phyloP scores from a whole-genome alignment of 345 rosid species.

The Gossypium raimondii region DNA sequence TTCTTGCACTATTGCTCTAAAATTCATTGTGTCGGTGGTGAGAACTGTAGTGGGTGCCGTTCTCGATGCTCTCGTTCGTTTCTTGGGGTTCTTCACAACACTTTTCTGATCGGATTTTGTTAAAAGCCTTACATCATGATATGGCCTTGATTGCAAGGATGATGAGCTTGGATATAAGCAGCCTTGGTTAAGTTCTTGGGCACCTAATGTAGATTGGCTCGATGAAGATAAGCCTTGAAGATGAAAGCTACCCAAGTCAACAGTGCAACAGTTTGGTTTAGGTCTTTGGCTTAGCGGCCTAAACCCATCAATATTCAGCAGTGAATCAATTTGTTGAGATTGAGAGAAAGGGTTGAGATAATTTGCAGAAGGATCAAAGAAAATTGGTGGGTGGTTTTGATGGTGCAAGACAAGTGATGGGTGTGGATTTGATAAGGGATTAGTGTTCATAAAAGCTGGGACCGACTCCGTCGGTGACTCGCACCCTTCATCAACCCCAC shows the following conservation, averaged over 20 bases:
- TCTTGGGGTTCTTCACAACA: slow-evolving; percentile 56
- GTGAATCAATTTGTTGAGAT: slow-evolving; percentile 27
- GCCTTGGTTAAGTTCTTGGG: slow-evolving; percentile 24
- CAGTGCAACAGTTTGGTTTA: slow-evolving; percentile 19
- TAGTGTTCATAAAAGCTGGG: slow-evolving; percentile 32
- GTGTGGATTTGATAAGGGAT: slow-evolving; percentile 22
- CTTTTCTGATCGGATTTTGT: slow-evolving; percentile 26
- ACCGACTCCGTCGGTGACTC: slow-evolving; percentile 44
- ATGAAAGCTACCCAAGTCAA: slow-evolving; percentile 8
- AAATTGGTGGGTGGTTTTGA: slow-evolving; percentile 23
- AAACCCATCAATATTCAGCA: slow-evolving; percentile 28
- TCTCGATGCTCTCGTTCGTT: slow-evolving; percentile 82
- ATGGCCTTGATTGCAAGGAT: slow-evolving; percentile 19
- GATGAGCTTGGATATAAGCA: slow-evolving; percentile 20
- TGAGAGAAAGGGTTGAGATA: slow-evolving; percentile 33
- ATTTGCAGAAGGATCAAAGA: slow-evolving; percentile 32
- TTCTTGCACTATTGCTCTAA: slow-evolving; percentile 94
- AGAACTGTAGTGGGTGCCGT: slow-evolving; percentile 88
- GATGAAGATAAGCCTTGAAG: slow-evolving; percentile 20
- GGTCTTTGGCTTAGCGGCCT: slow-evolving; percentile 27
- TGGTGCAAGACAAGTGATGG: slow-evolving; percentile 28
- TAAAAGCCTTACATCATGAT: slow-evolving; percentile 17
- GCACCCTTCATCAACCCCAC: slow-evolving; percentile 63
- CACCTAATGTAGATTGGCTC: slow-evolving; percentile 16
- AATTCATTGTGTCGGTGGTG: slow-evolving; percentile 83